A percentile compares a stretch with the other conserved stretches of the same genome.
Evolutionary conservation across 1,284 basidiomycete species (phyloP).

Genomic region (Serendipita sp.): DNA sequence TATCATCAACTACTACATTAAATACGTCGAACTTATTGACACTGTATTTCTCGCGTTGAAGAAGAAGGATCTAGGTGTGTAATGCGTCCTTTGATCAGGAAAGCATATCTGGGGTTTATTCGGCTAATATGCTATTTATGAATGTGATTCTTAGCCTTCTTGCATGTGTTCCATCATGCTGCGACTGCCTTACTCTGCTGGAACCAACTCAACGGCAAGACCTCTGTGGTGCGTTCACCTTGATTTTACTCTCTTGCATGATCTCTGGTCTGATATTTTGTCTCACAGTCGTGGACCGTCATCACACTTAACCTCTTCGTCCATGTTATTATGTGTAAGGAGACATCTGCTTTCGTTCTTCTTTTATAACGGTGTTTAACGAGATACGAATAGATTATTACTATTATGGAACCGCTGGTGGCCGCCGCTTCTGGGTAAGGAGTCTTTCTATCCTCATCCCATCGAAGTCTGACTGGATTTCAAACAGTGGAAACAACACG

Average conservation of each 20-base stretch:
- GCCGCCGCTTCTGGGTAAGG: constrained; percentile 84
- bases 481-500: constrained; percentile 84
- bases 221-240: constrained; percentile 56
- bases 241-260: constrained; percentile 7
- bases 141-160: constrained; percentile 48
- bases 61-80: constrained; percentile 87
- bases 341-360: neutral
- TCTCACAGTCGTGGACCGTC: constrained; percentile 79
- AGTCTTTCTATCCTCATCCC: neutral
- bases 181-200: constrained; percentile 95
- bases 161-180: constrained; percentile 98
- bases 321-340: constrained; percentile 95
- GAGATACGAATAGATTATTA: constrained; percentile 62
- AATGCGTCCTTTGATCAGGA: neutral
- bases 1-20: constrained; percentile 97
- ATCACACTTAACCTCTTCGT: constrained; percentile 87
- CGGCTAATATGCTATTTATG: constrained; percentile 9
- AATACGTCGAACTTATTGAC: constrained; percentile 87
- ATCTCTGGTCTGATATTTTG: constrained; percentile 9
- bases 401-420: constrained; percentile 92
- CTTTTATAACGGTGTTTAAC: neutral
- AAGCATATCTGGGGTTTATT: neutral
- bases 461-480: neutral
- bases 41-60: constrained; percentile 95
- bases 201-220: constrained; percentile 84